Conservation (phyloP, 805 yeast genomes). For the Candida oleophila region DNA sequence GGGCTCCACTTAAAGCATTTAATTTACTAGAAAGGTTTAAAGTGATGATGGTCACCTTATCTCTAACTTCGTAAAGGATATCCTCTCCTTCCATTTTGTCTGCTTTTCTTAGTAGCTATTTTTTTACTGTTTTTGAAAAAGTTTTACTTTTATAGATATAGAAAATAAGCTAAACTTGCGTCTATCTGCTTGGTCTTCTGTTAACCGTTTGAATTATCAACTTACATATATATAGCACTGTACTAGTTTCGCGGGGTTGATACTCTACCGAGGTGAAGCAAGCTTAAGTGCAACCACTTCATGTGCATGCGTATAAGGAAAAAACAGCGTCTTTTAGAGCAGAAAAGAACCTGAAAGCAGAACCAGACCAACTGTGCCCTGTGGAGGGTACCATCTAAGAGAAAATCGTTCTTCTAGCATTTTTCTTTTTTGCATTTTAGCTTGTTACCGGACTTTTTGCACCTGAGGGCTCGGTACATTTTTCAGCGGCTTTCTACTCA, state of each 20-base stretch:
- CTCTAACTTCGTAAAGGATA: slow-evolving; percentile 43
- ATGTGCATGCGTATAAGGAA: not conserved
- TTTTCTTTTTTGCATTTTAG: too few species aligned
- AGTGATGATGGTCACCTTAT: slow-evolving; percentile 58
- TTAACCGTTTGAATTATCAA: not conserved
- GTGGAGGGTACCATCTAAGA: too few species aligned
- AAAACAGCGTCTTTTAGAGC: not conserved
- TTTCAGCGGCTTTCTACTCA: too few species aligned
- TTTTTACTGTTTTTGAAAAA: too few species aligned
- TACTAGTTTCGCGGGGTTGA: not conserved
- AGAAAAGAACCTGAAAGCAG: not conserved
- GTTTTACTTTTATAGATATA: too few species aligned
- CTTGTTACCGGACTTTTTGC: too few species aligned
- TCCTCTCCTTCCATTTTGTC: slow-evolving; percentile 19
- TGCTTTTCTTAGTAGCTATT: too few species aligned
- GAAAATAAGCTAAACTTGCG: too few species aligned
- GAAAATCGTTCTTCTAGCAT: too few species aligned
- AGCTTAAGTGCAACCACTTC: not conserved
- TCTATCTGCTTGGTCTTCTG: too few species aligned
- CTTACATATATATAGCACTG: not conserved
- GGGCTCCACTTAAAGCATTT: slow-evolving; percentile 67
- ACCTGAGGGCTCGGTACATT: too few species aligned
- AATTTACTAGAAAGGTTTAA: slow-evolving; percentile 58
- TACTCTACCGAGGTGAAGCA: not conserved
- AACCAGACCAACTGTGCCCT: too few species aligned